Evolutionary conservation across 805 yeast species (phyloP).

Genomic region (Tetrapisispora taiwanensis): DNA sequence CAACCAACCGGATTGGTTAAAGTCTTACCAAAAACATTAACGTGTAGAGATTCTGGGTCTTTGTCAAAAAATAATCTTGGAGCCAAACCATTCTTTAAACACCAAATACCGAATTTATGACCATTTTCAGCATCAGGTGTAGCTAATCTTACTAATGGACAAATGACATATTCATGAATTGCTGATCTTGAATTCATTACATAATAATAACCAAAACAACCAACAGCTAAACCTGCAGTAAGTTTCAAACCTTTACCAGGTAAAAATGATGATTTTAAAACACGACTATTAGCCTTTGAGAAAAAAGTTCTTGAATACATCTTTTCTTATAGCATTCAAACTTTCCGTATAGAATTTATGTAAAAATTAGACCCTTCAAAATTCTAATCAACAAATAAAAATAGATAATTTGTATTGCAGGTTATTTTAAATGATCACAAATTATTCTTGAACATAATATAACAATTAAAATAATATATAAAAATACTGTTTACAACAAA

Average conservation of each 20-base stretch:
- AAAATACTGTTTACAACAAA: too few relatives aligned
- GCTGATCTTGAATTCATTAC: conserved; percentile 71
- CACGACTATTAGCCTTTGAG: conserved; percentile 4
- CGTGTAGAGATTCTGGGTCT: conserved; percentile 44
- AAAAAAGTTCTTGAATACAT: conserved; percentile 6
- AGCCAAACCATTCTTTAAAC: conserved; percentile 56
- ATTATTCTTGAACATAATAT: too few relatives aligned
- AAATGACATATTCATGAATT: conserved; percentile 65
- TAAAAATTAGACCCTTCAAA: not conserved
- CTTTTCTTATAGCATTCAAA: not conserved
- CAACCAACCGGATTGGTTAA: conserved; percentile 76
- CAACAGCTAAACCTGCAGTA: conserved; percentile 20
- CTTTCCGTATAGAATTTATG: not conserved
- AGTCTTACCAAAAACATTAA: conserved; percentile 52
- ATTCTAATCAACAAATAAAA: too few relatives aligned
- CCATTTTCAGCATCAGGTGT: conserved; percentile 78
- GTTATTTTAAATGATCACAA: too few relatives aligned
- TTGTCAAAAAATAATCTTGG: conserved; percentile 52
- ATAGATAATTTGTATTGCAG: too few relatives aligned
- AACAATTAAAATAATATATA: too few relatives aligned
- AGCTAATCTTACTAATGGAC: conserved; percentile 61
- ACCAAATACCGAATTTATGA: conserved; percentile 63
- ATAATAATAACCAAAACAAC: conserved; percentile 41
- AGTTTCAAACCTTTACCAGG: conserved; percentile 15
- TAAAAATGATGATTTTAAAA: conserved; percentile 11